phyloP scores from a whole-genome alignment of 1,139 yeast species.

The Hansenula sp. region DNA sequence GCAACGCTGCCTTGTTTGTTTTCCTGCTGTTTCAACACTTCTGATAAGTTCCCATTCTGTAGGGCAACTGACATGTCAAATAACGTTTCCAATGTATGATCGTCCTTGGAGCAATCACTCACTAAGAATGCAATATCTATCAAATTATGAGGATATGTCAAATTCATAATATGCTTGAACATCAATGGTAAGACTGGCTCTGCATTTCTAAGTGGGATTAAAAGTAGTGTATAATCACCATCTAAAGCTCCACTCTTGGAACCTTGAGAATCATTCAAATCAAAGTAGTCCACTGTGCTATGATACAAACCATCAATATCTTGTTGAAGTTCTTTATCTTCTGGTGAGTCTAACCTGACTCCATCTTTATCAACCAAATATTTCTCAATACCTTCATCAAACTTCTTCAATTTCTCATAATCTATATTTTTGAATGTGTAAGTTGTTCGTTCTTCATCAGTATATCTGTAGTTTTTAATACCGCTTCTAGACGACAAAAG shows the following conservation, averaged over 20 bases:
- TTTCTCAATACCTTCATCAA: constrained; percentile 31
- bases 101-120: constrained; percentile 67
- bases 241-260: constrained; percentile 46
- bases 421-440: constrained; percentile 29
- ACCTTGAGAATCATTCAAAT: constrained; percentile 56
- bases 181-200: constrained; percentile 77
- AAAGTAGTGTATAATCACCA: constrained; percentile 63
- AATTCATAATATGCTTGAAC: constrained; percentile 78
- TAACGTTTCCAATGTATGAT: constrained; percentile 64
- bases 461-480: neutral
- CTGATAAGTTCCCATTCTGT: constrained; percentile 64
- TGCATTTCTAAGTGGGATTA: constrained; percentile 81
- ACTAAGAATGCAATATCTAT: constrained; percentile 84
- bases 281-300: constrained; percentile 52
- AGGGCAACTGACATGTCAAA: constrained; percentile 61
- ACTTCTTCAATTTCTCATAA: constrained; percentile 24
- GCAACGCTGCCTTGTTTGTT: constrained; percentile 24
- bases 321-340: constrained; percentile 9
- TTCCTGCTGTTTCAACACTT: constrained; percentile 41
- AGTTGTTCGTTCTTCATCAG: constrained; percentile 28
- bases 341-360: constrained; percentile 12
- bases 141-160: constrained; percentile 77
- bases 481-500: neutral
- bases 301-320: constrained; percentile 21
- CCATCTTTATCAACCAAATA: constrained; percentile 29